A percentile compares a stretch with the other conserved stretches of the same genome.
Conservation (phyloP, 164 flowering plant genomes). For the Vitis labrusca region DNA sequence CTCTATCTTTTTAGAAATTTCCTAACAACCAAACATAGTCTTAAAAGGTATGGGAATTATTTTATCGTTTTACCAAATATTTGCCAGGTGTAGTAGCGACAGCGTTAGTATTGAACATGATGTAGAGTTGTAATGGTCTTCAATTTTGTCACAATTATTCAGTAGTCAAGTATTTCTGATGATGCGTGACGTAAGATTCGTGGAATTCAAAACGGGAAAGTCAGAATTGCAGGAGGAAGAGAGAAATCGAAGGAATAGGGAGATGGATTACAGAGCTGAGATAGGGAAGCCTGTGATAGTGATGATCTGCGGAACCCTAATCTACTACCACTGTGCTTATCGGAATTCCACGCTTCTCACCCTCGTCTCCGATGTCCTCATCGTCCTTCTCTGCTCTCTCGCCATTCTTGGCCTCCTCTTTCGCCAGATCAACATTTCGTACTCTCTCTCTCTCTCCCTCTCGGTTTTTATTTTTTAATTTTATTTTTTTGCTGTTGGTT, state of each 20-base stretch:
- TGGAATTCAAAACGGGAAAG: too few species aligned
- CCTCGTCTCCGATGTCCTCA: conserved; percentile 83
- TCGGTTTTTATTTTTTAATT: conserved; percentile 1
- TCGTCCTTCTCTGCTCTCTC: conserved; percentile 95
- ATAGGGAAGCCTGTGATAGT: conserved; percentile 66
- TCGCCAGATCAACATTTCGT: conserved; percentile 91
- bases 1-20: too few species aligned
- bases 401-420: conserved; percentile 98
- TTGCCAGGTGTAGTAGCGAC: too few species aligned
- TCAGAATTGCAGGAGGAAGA: not conserved
- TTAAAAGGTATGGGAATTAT: too few species aligned
- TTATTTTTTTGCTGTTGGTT: not conserved
- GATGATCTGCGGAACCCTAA: conserved; percentile 64
- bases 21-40: too few species aligned
- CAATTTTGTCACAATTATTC: too few species aligned
- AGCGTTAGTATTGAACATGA: too few species aligned
- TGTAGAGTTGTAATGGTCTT: too few species aligned
- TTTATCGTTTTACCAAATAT: too few species aligned
- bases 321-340: conserved; percentile 90
- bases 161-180: too few species aligned
- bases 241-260: not conserved
- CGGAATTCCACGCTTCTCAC: conserved; percentile 76
- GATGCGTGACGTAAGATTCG: too few species aligned
- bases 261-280: conserved; percentile 31
- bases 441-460: not conserved